Percentiles rank a stretch among this genome's conserved stretches.
phyloP scores from a whole-genome alignment of 495 filamentous ascomycete species.

The Aspergillus sclerotioniger region DNA sequence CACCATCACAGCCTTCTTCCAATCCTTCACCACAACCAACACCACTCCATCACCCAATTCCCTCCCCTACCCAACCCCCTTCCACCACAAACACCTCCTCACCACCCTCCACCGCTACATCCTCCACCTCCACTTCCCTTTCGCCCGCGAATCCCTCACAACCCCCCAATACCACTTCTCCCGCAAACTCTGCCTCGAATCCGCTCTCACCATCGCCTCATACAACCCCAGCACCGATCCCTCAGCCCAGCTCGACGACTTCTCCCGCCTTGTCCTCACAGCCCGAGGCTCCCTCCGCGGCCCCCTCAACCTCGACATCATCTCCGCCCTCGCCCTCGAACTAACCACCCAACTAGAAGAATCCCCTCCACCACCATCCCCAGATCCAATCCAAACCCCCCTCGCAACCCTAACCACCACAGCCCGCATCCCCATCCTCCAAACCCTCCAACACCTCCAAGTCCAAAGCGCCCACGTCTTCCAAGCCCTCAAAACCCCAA shows the following conservation, averaged over 20 bases:
- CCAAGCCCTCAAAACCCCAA: constrained; percentile 15
- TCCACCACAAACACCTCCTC: constrained; percentile 32
- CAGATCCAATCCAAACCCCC: not conserved
- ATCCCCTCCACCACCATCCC: not conserved
- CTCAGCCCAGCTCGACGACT: constrained; percentile 7
- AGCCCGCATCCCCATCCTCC: constrained; percentile 19
- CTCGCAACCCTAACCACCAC: constrained; percentile 14
- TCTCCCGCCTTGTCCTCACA: constrained; percentile 11
- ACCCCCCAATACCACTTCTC: constrained; percentile 49
- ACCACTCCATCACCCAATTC: not conserved
- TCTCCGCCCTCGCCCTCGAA: constrained; percentile 21
- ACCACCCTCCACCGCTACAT: constrained; percentile 44
- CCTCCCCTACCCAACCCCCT: constrained; percentile 11
- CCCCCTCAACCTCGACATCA: constrained; percentile 22
- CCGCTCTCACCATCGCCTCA: constrained; percentile 21
- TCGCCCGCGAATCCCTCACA: constrained; percentile 36
- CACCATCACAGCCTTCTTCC: constrained; percentile 15
- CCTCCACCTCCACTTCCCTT: constrained; percentile 44
- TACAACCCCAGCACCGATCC: constrained; percentile 16
- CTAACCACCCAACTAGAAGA: constrained; percentile 26
- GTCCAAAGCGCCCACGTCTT: constrained; percentile 23
- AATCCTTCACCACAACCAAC: not conserved
- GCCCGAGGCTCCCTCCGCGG: constrained; percentile 23
- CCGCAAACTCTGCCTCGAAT: constrained; percentile 45
- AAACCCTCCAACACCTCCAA: constrained; percentile 20